Evolutionary conservation across 306 rosid genomes (phyloP).

Genomic region (Cotoneaster glaucophyllus): DNA sequence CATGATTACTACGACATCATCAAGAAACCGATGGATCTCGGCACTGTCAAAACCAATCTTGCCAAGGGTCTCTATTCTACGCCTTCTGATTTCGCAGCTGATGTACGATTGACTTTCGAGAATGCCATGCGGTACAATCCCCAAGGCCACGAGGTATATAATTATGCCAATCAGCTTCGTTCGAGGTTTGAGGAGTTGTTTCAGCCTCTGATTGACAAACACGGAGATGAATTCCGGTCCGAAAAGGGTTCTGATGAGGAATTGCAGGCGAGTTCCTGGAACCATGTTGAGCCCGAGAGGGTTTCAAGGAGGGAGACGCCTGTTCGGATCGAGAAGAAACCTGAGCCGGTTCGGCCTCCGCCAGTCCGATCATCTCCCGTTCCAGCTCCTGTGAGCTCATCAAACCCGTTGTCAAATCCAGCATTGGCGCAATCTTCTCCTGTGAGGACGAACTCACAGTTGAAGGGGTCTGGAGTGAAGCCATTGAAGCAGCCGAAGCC

Average conservation of each 20-base stretch:
- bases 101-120: constrained; percentile 72
- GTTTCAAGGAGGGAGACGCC: constrained; percentile 27
- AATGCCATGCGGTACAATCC: constrained; percentile 86
- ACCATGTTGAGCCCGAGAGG: constrained; percentile 53
- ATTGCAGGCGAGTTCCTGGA: constrained; percentile 84
- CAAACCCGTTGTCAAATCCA: constrained; percentile 30
- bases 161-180: constrained; percentile 56
- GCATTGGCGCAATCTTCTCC: constrained; percentile 58
- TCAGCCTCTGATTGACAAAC: constrained; percentile 44
- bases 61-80: constrained; percentile 35
- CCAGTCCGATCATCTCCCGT: neutral
- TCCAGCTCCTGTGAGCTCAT: constrained; percentile 29
- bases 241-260: constrained; percentile 60
- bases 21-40: constrained; percentile 93
- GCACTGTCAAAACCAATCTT: constrained; percentile 61
- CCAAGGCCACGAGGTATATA: constrained; percentile 60
- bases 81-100: constrained; percentile 57
- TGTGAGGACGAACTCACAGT: constrained; percentile 26
- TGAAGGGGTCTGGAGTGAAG: constrained; percentile 36
- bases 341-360: constrained; percentile 5
- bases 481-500: constrained; percentile 91
- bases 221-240: constrained; percentile 22
- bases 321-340: constrained; percentile 21
- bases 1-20: constrained; percentile 82
- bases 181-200: constrained; percentile 57